Evolutionary conservation across 2,329 filamentous ascomycete species (phyloP).

Genomic region (Neofusicoccum umdonicola): DNA sequence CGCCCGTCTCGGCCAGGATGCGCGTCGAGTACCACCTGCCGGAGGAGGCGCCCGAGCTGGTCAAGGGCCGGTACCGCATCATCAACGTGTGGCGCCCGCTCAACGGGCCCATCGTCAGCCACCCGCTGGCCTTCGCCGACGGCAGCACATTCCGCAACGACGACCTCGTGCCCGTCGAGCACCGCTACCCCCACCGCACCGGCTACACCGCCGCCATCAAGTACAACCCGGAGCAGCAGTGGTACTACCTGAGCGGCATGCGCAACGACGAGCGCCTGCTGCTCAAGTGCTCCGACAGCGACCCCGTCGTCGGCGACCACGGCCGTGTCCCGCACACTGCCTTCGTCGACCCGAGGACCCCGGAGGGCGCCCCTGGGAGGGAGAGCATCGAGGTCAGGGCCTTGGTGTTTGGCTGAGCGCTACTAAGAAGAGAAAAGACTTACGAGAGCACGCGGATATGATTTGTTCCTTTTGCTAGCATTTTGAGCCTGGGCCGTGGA

Average conservation of each 20-base stretch:
- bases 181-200: slow-evolving; percentile 67
- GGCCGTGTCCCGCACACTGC: slow-evolving; percentile 50
- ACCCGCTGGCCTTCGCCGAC: slow-evolving; percentile 59
- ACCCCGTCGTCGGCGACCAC: slow-evolving; percentile 39
- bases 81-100: slow-evolving; percentile 81
- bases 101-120: slow-evolving; percentile 56
- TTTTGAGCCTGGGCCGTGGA: not conserved
- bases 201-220: slow-evolving; percentile 73
- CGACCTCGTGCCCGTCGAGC: slow-evolving; percentile 70
- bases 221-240: slow-evolving; percentile 62
- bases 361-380: slow-evolving; percentile 65
- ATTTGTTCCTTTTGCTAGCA: not conserved
- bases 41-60: slow-evolving; percentile 58
- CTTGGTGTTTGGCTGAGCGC: slow-evolving; percentile 67
- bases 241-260: slow-evolving; percentile 82
- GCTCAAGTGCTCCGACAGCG: slow-evolving; percentile 75
- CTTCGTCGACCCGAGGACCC: slow-evolving; percentile 73
- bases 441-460: not conserved
- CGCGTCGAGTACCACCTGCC: slow-evolving; percentile 68
- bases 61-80: slow-evolving; percentile 71
- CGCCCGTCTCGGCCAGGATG: slow-evolving; percentile 60
- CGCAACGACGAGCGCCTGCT: slow-evolving; percentile 68
- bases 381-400: slow-evolving; percentile 90
- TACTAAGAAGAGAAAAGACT: too few relatives aligned
- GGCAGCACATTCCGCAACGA: slow-evolving; percentile 54